A percentile compares a stretch with the other conserved stretches of the same genome.
Evolutionary conservation across 352 stramenopile species (phyloP).

Genomic region (Pythium aristosporum): DNA sequence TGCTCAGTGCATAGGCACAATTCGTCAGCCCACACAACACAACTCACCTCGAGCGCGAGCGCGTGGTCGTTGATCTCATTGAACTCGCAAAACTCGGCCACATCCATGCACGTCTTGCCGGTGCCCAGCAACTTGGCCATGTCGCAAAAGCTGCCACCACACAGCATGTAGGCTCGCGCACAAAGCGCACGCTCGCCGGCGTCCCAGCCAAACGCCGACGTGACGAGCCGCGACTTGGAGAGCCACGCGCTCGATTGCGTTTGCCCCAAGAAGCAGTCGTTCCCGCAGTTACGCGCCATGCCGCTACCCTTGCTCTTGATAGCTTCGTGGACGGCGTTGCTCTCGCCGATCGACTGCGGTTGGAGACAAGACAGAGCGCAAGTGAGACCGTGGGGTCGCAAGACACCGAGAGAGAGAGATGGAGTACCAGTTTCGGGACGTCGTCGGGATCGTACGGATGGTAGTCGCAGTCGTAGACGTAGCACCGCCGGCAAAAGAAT

Average conservation of each 20-base stretch:
- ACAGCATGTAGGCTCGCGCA: constrained; percentile 65
- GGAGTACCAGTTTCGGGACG: constrained; percentile 52
- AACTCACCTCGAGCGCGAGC: constrained; percentile 45
- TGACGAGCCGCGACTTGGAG: constrained; percentile 53
- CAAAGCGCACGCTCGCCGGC: constrained; percentile 42
- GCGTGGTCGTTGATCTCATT: constrained; percentile 65
- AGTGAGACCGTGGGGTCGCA: neutral
- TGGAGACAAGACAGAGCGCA: neutral
- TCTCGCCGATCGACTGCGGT: constrained; percentile 42
- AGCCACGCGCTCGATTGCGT: constrained; percentile 37
- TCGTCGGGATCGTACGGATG: constrained; percentile 52
- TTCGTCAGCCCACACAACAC: neutral
- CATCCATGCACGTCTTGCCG: constrained; percentile 71
- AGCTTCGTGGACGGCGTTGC: constrained; percentile 57
- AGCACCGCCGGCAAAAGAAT: constrained; percentile 80
- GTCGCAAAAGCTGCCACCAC: constrained; percentile 74
- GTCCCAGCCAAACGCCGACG: constrained; percentile 52
- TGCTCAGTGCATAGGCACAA: neutral
- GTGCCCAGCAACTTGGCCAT: constrained; percentile 64
- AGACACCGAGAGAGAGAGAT: neutral
- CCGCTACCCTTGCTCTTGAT: constrained; percentile 44
- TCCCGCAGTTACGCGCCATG: constrained; percentile 71
- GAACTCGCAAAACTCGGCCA: constrained; percentile 70
- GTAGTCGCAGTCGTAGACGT: constrained; percentile 85
- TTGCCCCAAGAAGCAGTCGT: constrained; percentile 71